Percentiles rank a stretch among this genome's conserved stretches.
Evolutionary conservation across 768 basidiomycete genomes (phyloP).

Genomic region (Saitozyma podzolica): DNA sequence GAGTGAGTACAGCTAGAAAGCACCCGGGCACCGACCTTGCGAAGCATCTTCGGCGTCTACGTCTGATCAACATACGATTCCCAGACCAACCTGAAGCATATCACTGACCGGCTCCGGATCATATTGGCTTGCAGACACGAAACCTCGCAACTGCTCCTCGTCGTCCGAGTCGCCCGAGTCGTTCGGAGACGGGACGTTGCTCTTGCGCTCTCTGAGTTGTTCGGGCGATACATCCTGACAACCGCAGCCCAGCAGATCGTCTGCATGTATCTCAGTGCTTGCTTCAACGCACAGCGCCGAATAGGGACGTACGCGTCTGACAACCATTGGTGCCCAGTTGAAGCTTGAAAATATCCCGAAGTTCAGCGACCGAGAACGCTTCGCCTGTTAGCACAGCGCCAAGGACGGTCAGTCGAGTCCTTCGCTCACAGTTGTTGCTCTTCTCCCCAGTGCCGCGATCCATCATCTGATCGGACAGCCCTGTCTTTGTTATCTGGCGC

Average conservation of each 20-base stretch:
- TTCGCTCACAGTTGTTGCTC: conserved; percentile 69
- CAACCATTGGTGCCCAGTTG: conserved; percentile 69
- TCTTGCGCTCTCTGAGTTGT: conserved; percentile 15
- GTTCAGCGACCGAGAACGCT: conserved; percentile 58
- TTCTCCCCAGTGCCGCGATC: conserved; percentile 64
- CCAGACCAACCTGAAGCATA: not conserved
- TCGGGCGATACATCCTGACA: conserved; percentile 48
- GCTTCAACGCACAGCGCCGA: not conserved
- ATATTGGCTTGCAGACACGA: conserved; percentile 44
- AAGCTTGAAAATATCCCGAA: conserved; percentile 89
- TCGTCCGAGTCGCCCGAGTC: conserved; percentile 30
- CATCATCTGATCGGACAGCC: conserved; percentile 67
- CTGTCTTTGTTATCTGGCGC: conserved; percentile 90
- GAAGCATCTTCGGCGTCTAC: conserved; percentile 37
- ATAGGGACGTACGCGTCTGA: conserved; percentile 64
- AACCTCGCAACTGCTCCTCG: conserved; percentile 26
- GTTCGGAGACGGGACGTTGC: conserved; percentile 39
- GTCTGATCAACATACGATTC: conserved; percentile 1
- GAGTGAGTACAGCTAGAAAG: not conserved
- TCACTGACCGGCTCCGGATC: conserved; percentile 46
- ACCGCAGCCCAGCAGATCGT: conserved; percentile 81
- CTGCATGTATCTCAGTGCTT: conserved; percentile 28
- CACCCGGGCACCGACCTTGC: conserved; percentile 28
- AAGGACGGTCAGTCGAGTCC: conserved; percentile 1
- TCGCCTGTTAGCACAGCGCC: not conserved